These are phyloP conservation scores for Paramecium caudatum DNA, from an alignment of 73 alveolate species.

Conservation along the genomic window DNA sequence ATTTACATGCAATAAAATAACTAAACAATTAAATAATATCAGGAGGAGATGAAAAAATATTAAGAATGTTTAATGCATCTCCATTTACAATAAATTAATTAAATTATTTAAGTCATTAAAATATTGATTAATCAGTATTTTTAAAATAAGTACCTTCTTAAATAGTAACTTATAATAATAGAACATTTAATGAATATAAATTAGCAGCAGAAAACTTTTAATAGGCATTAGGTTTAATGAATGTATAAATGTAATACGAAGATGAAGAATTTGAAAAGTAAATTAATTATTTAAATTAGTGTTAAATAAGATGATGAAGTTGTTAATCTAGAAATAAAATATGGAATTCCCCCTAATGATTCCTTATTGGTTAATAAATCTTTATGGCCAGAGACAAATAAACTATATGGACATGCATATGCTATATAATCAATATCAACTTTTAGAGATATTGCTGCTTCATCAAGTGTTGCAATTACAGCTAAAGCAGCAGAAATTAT, in stretches of 20 bases:
- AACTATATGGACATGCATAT: conserved; percentile 98
- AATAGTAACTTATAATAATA: conserved; percentile 81
- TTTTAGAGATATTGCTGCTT: conserved; percentile 92
- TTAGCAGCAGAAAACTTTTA: conserved; percentile 84
- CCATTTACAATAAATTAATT: conserved; percentile 84
- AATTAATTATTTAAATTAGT: conserved; percentile 82
- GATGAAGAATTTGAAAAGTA: conserved; percentile 73
- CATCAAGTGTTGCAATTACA: conserved; percentile 95
- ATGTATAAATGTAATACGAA: conserved; percentile 82
- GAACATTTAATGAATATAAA: conserved; percentile 89
- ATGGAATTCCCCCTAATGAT: conserved; percentile 93
- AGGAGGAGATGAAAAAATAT: conserved; percentile 97
- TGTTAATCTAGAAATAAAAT: conserved; percentile 77
- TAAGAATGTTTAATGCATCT: conserved; percentile 93
- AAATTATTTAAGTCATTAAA: conserved; percentile 78
- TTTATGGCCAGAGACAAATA: conserved; percentile 97
- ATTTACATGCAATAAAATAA: conserved; percentile 87
- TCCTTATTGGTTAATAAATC: conserved; percentile 92
- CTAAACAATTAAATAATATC: conserved; percentile 82
- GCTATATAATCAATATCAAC: conserved; percentile 91
- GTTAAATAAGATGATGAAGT: conserved; percentile 84
- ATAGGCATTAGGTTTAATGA: conserved; percentile 94
- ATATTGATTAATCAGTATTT: conserved; percentile 68
- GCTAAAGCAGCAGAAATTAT: conserved; percentile 93
- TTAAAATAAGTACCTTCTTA: conserved; percentile 74